Base-by-base conservation (phyloP, 768 basidiomycete species). In the Neoboletus magnificus region DNA sequence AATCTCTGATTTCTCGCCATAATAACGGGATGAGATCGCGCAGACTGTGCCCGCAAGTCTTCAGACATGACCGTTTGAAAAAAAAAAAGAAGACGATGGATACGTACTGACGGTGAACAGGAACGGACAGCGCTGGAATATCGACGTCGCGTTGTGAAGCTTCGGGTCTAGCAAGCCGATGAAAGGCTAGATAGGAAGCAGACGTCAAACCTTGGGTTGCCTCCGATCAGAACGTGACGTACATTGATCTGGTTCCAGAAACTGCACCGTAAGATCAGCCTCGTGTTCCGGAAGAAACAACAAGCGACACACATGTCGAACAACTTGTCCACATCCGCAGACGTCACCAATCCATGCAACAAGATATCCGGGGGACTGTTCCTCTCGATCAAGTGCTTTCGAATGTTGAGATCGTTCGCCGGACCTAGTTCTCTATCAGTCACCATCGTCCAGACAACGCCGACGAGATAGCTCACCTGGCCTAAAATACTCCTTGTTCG, bases 121-220 rank as follows among this genome's bases (percentile, higher is more conserved):
- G 76, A 94, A 96, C 0, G 93, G 93, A 63, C 89, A 91, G 50
- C 93, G 79, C 20, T 88, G 82, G 62, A 90, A 92, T 11, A 88
- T 90, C 4, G 83, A 80, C 7, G 84, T 82, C 11, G 91, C 84
- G 0, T 87, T 93, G 65, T 95, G 93, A 16, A 95, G 75, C 7
- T 82, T 84, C 11, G 85, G 86, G 69, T 94, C 92, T 12, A 96
- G 77, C 23, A 94, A 71, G 3, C 88, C 88, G 18, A 94, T 79
- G 60, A 84, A 85, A 1, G 84, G 82, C 82, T 69, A 35, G 43
- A 57, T 16, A 44, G 42, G 27, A 48, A 36, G 16, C 1, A 45
- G 22, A n/a, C n/a, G 37, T 68, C 29, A 63, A 6, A 46, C 39
- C n/a, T 3, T 13, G 9, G 23, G 10, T 2, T 25, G 16, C 18